Evolutionary conservation across 805 yeast genomes (phyloP).

Genomic region (Naumovozyma baii): DNA sequence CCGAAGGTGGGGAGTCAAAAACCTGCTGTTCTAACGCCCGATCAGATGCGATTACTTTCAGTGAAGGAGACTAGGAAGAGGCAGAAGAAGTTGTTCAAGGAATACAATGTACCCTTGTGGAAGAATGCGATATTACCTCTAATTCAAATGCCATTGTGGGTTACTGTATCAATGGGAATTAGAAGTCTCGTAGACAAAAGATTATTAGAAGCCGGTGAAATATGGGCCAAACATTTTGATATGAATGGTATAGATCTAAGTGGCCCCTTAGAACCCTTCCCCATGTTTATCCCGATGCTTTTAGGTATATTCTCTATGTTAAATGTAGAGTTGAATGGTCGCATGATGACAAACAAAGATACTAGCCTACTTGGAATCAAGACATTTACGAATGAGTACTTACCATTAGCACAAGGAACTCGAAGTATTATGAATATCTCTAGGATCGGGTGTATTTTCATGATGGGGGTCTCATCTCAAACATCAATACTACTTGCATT

Average conservation of each 20-base stretch:
- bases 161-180: constrained; percentile 64
- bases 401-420: constrained; percentile 21
- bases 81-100: constrained; percentile 60
- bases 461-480: constrained; percentile 78
- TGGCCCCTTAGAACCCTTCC: constrained; percentile 46
- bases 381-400: constrained; percentile 14
- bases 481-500: constrained; percentile 74
- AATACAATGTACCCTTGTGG: constrained; percentile 66
- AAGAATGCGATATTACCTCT: constrained; percentile 67
- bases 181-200: constrained; percentile 59
- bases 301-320: constrained; percentile 63
- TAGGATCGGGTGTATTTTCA: constrained; percentile 62
- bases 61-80: constrained; percentile 70
- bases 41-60: constrained; percentile 65
- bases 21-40: constrained; percentile 43
- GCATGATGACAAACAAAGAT: constrained; percentile 34
- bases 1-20: background rate
- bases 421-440: constrained; percentile 55
- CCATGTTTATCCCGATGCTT: constrained; percentile 64
- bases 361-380: constrained; percentile 14
- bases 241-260: constrained; percentile 38
- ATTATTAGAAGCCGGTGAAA: constrained; percentile 24
- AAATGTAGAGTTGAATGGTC: constrained; percentile 76
- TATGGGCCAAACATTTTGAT: constrained; percentile 36
- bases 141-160: constrained; percentile 83